Base-by-base conservation (phyloP, 768 basidiomycete species). In the Candolleomyces aberdarensis region DNA sequence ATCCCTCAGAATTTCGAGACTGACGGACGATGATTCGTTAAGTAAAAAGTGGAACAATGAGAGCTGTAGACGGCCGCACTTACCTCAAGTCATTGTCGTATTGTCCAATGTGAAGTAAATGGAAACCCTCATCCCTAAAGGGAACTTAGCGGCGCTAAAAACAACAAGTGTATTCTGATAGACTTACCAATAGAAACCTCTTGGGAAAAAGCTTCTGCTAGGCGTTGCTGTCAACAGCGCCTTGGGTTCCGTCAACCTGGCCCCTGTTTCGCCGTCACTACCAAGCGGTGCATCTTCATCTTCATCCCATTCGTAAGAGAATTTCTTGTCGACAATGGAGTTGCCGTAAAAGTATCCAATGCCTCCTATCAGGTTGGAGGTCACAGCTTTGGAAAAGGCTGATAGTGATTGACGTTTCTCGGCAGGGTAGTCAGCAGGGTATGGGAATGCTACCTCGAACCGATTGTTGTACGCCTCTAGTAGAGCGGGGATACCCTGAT, bases 281-380 rank as follows among this genome's bases (percentile, higher is more conserved):
- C 78, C 80, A 9, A 75, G 77, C 14, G 65, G 66, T 47, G 66
- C 61, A 41, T 76, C 75, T 19, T 82, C 84, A 13, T 82, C 80
- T 53, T 94, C 88, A 67, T 98, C 96, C 88, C 94, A 96, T 68
- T 96, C 94, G 68, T 91, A 92, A 15, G 89, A 86, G 70, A 95
- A 94, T 41, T 86, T 84, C 46, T 83, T 80, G 70, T 98, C 90
- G 8, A 97, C 84, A 64, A 98, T 88, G 0, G 93, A 95, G 5
- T 82, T 85, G 14, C 96, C 96, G 67, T 96, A 90, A 74, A 96
- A 98, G 74, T 97, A 98, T 11, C 96, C 96, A 41, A 98, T 86
- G 19, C 96, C 96, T 57, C 93, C 96, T 11, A 98, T 75, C 48
- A 98, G 82, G 70, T 94, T 98, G 1, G 96, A 89, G 0, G 95